Evolutionary conservation across 306 rosid species (phyloP).

Genomic region (Astragalus glycyphyllos): DNA sequence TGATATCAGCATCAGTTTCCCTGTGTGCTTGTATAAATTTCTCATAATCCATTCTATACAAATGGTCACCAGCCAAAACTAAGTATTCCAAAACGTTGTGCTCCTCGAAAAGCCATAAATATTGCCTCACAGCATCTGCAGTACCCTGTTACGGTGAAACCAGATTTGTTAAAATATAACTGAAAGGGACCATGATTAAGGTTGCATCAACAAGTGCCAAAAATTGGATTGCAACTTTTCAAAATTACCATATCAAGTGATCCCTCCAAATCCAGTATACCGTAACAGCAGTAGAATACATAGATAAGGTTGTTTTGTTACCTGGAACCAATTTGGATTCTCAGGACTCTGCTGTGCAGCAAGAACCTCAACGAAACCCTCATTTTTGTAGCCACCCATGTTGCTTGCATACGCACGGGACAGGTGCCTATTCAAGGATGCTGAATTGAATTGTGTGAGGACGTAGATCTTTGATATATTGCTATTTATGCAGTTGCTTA

Average conservation of each 20-base stretch:
- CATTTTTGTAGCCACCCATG: constrained; percentile 96
- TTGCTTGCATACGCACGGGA: constrained; percentile 97
- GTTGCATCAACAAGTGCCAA: not conserved
- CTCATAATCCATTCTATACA: constrained; percentile 97
- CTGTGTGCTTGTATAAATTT: constrained; percentile 95
- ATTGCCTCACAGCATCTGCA: constrained; percentile 97
- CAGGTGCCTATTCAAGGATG: constrained; percentile 90
- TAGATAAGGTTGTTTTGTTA: constrained; percentile 30
- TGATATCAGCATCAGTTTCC: constrained; percentile 95
- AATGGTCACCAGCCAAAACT: constrained; percentile 93
- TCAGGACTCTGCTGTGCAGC: constrained; percentile 99
- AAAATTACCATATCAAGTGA: too few relatives aligned
- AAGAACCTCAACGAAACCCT: constrained; percentile 97
- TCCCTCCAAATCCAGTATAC: too few relatives aligned
- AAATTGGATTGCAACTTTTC: not conserved
- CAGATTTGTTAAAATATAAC: constrained; percentile 14
- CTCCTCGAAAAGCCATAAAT: constrained; percentile 94
- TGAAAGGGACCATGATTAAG: not conserved
- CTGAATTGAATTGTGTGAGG: constrained; percentile 95
- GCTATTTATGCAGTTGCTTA: constrained; percentile 94
- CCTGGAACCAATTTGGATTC: constrained; percentile 99
- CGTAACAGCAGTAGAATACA: constrained; percentile 2
- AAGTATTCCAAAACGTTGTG: constrained; percentile 92
- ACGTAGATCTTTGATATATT: constrained; percentile 92
- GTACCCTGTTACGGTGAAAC: constrained; percentile 65